A percentile compares a stretch with the other conserved stretches of the same genome.
Conservation (phyloP, 2,329 filamentous ascomycete species). For the Aspergillus transmontanensis region DNA sequence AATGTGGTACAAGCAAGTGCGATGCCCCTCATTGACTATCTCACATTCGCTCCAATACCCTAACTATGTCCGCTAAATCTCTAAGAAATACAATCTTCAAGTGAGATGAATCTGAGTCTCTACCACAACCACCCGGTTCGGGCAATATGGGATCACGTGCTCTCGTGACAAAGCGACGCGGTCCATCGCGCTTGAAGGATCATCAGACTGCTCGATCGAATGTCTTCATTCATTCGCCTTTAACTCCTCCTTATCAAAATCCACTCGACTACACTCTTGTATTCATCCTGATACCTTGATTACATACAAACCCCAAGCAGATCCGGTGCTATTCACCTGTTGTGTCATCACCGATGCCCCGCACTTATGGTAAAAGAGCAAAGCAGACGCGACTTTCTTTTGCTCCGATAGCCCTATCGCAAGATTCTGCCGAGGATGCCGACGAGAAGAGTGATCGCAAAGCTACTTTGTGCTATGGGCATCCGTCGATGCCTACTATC, state of each 20-base stretch:
- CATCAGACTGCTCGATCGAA: background rate
- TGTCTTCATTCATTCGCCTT: background rate
- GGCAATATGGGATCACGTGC: slow-evolving; percentile 23
- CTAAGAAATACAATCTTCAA: background rate
- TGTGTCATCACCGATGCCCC: slow-evolving; percentile 29
- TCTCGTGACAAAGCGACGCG: slow-evolving; percentile 24
- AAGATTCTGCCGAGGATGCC: slow-evolving; percentile 22
- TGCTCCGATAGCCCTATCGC: slow-evolving; percentile 35
- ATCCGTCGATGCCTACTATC: slow-evolving; percentile 28
- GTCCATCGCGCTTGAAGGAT: slow-evolving; percentile 15
- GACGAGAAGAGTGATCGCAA: slow-evolving; percentile 29
- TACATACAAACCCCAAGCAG: background rate
- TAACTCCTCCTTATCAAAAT: slow-evolving; percentile 5
- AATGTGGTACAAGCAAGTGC: background rate
- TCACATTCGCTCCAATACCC: background rate
- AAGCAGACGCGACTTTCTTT: slow-evolving; percentile 50
- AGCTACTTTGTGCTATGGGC: slow-evolving; percentile 37
- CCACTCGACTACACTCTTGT: background rate
- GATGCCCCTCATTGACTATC: background rate
- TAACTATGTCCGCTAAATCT: background rate
- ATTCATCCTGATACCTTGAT: background rate
- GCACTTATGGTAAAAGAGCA: slow-evolving; percentile 30
- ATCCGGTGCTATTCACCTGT: background rate
- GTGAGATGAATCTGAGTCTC: background rate
- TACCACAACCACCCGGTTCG: background rate